Evolutionary conservation across 768 basidiomycete genomes (phyloP).

Genomic region (Galerina sulciceps): DNA sequence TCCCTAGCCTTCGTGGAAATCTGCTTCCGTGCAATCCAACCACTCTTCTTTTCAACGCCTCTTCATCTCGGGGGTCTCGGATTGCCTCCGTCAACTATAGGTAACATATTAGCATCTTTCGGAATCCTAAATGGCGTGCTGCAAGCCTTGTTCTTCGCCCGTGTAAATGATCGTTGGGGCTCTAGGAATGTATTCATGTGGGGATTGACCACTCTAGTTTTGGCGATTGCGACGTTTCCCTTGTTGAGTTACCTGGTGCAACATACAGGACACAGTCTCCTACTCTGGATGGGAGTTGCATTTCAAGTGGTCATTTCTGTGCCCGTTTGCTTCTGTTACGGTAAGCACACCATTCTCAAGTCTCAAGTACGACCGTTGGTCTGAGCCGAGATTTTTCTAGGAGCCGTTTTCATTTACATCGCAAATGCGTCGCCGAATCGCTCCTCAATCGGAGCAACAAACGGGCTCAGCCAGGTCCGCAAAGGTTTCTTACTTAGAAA

Average conservation of each 20-base stretch:
- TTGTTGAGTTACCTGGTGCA: constrained; percentile 61
- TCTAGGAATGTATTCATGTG: constrained; percentile 61
- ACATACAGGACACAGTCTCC: constrained; percentile 44
- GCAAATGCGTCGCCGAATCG: constrained; percentile 68
- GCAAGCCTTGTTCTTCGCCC: constrained; percentile 70
- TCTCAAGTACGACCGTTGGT: background rate
- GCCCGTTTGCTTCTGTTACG: constrained; percentile 55
- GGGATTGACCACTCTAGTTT: constrained; percentile 55
- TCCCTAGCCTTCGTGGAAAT: constrained; percentile 70
- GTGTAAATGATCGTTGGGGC: constrained; percentile 61
- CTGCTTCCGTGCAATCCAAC: constrained; percentile 65
- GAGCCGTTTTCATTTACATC: constrained; percentile 76
- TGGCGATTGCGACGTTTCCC: constrained; percentile 61
- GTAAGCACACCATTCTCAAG: constrained; percentile 37
- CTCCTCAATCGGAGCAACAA: constrained; percentile 70
- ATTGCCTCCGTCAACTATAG: constrained; percentile 64
- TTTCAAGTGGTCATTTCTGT: constrained; percentile 53
- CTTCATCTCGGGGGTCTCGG: constrained; percentile 71
- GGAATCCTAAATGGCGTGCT: constrained; percentile 70
- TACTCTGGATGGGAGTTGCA: constrained; percentile 53
- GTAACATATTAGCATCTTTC: constrained; percentile 61
- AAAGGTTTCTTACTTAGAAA: no score
- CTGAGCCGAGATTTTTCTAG: constrained; percentile 22
- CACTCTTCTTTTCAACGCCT: constrained; percentile 76
- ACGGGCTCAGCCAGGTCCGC: constrained; percentile 58